Base-by-base conservation (phyloP, 2,329 filamentous ascomycete species). In the Daldinia eschscholtzii region DNA sequence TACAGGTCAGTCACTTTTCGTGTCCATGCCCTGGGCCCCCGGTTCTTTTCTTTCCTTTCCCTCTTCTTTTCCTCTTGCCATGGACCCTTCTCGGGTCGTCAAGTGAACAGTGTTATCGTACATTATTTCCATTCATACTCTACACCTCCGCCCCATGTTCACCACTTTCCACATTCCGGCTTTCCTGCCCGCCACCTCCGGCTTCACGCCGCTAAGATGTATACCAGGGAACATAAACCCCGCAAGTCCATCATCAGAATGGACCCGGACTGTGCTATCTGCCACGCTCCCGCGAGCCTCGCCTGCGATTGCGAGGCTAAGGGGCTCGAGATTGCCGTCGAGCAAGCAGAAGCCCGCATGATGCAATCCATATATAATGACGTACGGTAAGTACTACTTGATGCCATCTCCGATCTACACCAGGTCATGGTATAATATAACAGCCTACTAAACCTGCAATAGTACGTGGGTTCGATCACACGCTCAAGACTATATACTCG, bases 191-290 rank as follows among this genome's bases (percentile, higher is more conserved):
- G 70, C 74, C 75, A 71, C 71, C 65, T 64, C 68, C 74, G 75
- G 73, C 75, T 74, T 74, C 72, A 72, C 71, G 72, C 73, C 74
- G 80, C 83, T 84, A 84, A 85, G 78, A 87, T 87, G 85, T 84
- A 83, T 82, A 71, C 79, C 76, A 86, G 81, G 82, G 82, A 83
- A 63, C 76, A 79, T 70, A 80, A 81, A 73, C 74, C 77, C 74
- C 81, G 82, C 75, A 86, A 85, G 79, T 78, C 70, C 68, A 74
- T 86, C 77, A 84, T 87, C 79, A 89, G 84, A 79, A 91, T 91
- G 88, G 89, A 91, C 75, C 89, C 89, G 48, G 88, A 91, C 80
- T 92, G 89, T 79, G 89, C 89, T 60, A 89, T 92, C 76, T 91
- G 89, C 79, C 83, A 84, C 75, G 84, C 85, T 70, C 88, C 89